Evolutionary conservation across 495 filamentous ascomycete species (phyloP), one percentile per base, ranked within the genome.

Genomic region (Aeminium ludgeri): DNA sequence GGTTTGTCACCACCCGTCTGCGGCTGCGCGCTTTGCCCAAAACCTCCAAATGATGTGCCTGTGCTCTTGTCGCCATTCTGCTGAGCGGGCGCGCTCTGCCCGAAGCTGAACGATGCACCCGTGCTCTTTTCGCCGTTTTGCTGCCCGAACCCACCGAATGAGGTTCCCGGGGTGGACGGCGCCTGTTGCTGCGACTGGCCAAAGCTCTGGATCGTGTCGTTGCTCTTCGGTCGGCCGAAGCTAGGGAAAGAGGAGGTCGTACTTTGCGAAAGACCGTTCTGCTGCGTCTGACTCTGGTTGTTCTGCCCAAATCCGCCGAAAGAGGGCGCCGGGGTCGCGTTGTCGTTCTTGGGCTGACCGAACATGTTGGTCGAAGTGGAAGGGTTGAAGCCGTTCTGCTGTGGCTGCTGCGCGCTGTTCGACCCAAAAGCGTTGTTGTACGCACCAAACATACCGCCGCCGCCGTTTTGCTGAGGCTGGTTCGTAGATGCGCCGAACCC

Each of bases 371-470:
- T 40, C 7, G 32, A 29, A 10, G 37, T 34, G 2, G 36, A 16
- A 1, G 47, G 28, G 19, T 37, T 34, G 38, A 45, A 50, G 34
- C 48, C 43, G 20, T 46, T 50, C 20, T 34, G 48, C 25, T 50
- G 41, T 6, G 42, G 38, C 37, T 40, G 43, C 10, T 42, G 29
- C 19, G n/a, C 15, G 10, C 10, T 40, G 38, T 44, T 44, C 1
- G 36, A 45, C 5, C 28, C 38, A 29, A 43, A 44, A 20, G 25
- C 19, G 25, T 23, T 25, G 11, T 17, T 41, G 3, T 11, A 29
- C 17, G 7, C 17, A 8, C 38, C 38, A 40, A 40, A 40, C 29
- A 30, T 19, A 7, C 38, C 29, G 8, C 29, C 23, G 6, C 36
- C 29, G 12, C 38, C 38, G 17, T 40, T 40, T 25, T 30, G 25